Percentiles rank a stretch among this genome's conserved stretches.
phyloP scores from a whole-genome alignment of 2,329 filamentous ascomycete species.

The Aspergillus felis region DNA sequence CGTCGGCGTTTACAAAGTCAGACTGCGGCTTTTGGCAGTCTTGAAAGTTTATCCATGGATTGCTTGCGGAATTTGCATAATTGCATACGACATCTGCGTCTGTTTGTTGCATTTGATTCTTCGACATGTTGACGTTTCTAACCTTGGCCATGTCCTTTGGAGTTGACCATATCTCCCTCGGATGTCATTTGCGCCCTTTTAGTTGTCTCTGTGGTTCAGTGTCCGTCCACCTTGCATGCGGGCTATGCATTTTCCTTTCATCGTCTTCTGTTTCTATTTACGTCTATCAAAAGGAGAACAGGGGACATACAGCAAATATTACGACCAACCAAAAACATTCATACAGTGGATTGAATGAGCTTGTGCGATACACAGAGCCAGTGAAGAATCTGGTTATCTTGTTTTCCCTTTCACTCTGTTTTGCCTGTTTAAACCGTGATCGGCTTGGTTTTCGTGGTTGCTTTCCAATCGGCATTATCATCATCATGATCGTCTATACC shows the following conservation, averaged over 20 bases:
- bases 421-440: constrained; percentile 6
- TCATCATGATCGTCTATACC: constrained; percentile 19
- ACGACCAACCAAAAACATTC: neutral
- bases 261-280: neutral
- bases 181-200: neutral
- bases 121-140: constrained; percentile 7
- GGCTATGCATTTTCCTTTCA: constrained; percentile 2
- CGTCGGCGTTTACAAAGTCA: constrained; percentile 22
- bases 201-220: constrained; percentile 3
- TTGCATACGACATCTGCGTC: constrained; percentile 14
- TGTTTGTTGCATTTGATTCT: constrained; percentile 4
- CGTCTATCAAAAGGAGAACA: constrained; percentile 1
- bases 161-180: constrained; percentile 1
- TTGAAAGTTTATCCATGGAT: constrained; percentile 12
- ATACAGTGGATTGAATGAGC: neutral
- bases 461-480: constrained; percentile 18
- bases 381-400: neutral
- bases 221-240: constrained; percentile 1
- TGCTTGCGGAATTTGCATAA: constrained; percentile 18
- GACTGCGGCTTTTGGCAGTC: constrained; percentile 17
- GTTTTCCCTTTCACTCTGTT: constrained; percentile 8
- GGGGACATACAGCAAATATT: constrained; percentile 5
- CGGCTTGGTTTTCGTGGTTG: constrained; percentile 16
- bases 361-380: constrained; percentile 3
- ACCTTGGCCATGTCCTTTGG: constrained; percentile 1